Evolutionary conservation across 495 filamentous ascomycete genomes (phyloP), one percentile per base, ranked within the genome.

Genomic region (Penicillium crystallinum): DNA sequence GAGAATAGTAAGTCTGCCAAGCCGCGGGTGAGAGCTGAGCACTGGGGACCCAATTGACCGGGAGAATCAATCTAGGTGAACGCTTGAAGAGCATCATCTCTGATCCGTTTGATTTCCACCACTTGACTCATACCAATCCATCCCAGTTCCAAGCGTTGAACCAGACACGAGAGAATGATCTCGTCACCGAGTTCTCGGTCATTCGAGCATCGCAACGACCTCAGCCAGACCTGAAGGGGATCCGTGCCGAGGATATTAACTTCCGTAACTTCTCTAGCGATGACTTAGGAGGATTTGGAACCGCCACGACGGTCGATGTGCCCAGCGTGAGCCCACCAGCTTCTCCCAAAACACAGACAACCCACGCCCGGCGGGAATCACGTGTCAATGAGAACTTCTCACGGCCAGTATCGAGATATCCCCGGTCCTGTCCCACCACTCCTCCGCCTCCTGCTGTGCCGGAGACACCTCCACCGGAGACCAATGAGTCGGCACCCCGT

Each of bases 31-130:
- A 33, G 0, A 34, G 22, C 8, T 12, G n/a, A 27, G 15, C 29
- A 25, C 29, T 17, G 40, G 37, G 22, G 3, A 37, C 27, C n/a
- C 44, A 57, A 49, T 57, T 49, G 38, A 29, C 36, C 37, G 19
- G 6, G 34, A 37, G 11, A 15, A 44, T 36, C 22, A 6, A 40
- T 43, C 27, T 49, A 72, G 68, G 69, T 49, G 66, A 71, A 55
- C 68, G 72, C 25, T 49, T 71, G 42, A 72, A 76, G 54, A 72
- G 70, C 36, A 65, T 75, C 58, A 95, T 96, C 44, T 96, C 90
- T 0, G 82, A 80, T 19, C 90, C 90, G 5, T 95, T 87, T 67
- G 87, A 91, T 67, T 96, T 96, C 60, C 89, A 91, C 57, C 90
- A 95, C 66, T 69, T 96, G 39, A 87, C 86, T 21, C 88, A 95